phyloP scores from a whole-genome alignment of 2,329 filamentous ascomycete genomes.

The Diaporthe vaccinii region DNA sequence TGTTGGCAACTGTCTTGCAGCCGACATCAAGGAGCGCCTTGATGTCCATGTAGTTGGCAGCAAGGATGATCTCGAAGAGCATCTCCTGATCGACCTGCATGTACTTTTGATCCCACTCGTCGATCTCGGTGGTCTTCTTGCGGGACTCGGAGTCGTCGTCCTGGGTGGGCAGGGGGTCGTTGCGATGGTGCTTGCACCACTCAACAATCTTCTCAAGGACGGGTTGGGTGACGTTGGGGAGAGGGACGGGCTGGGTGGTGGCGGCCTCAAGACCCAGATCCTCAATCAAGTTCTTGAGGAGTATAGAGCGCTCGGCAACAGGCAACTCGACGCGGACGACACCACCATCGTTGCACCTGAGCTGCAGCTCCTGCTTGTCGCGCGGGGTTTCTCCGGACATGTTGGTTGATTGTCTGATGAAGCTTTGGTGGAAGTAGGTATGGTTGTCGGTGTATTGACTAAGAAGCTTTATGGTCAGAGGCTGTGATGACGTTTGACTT shows the following conservation, averaged over 20 bases:
- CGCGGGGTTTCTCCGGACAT: constrained; percentile 47
- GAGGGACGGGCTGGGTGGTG: constrained; percentile 80
- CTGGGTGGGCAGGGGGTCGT: constrained; percentile 83
- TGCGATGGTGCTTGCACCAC: constrained; percentile 96
- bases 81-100: constrained; percentile 99
- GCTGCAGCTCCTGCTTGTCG: constrained; percentile 54
- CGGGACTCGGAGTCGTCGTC: constrained; percentile 95
- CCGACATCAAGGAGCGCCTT: constrained; percentile 97
- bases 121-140: constrained; percentile 99
- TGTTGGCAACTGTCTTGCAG: constrained; percentile 99
- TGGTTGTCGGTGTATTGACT: constrained; percentile 20
- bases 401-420: constrained; percentile 38
- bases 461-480: constrained; percentile 23
- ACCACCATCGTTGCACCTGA: constrained; percentile 66
- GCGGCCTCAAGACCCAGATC: constrained; percentile 80
- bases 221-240: constrained; percentile 91
- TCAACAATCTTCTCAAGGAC: constrained; percentile 97
- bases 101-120: constrained; percentile 99
- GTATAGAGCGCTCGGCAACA: constrained; percentile 90
- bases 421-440: constrained; percentile 41
- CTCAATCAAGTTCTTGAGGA: constrained; percentile 99
- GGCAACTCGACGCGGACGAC: constrained; percentile 74
- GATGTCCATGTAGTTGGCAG: constrained; percentile 98
- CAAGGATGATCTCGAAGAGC: constrained; percentile 99
- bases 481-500: constrained; percentile 11